Evolutionary conservation across 2,329 filamentous ascomycete species (phyloP), one percentile per base, ranked within the genome.

Genomic region (Ramularia endophylla): DNA sequence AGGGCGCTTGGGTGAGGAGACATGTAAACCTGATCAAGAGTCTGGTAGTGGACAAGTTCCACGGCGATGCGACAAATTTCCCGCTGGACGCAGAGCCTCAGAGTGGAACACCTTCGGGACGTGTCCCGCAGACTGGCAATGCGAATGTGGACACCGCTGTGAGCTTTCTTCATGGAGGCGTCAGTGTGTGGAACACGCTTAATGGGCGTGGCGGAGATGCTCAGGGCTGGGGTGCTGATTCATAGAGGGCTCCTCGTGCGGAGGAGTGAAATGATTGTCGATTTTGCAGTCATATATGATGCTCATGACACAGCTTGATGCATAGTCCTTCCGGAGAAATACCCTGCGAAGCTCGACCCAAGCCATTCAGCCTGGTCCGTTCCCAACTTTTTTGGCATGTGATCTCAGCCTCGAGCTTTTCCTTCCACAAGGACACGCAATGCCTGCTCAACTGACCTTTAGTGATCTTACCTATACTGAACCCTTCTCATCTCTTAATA

Each of bases 11-110:
- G 75, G 78, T 79, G 50, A 72, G 75, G 43, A 63, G 75, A 41
- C 86, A 83, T 80, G 71, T 69, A 7, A 66, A 73, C 4, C 72
- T 78, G 2, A 76, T 87, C 38, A 67, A 69, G 44, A 70, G 71
- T 32, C 75, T 81, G 8, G 77, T 81, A 1, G 57, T 83, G 41
- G 72, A 75, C 38, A 71, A 77, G 43, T 71, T 72, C 27, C 71
- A 79, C 54, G 71, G 71, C 3, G 65, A 57, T 30, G 52, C 48
- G 11, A 49, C 50, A 15, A 27, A 51, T 19, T 12, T 56, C 36
- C 51, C 53, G 16, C 13, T 40, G 11, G 41, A 68, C 16, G 47
- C 43, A 2, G 31, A 46, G 20, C 18, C 36, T 27, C 75, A 78
- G 27, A 3, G 30, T n/a, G 37, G 41, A 28, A 40, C 44, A 4